These are phyloP conservation scores for Stachybotrys chlorohalonatus DNA, from an alignment of 2,329 filamentous ascomycete genomes.

Conservation along the genomic window DNA sequence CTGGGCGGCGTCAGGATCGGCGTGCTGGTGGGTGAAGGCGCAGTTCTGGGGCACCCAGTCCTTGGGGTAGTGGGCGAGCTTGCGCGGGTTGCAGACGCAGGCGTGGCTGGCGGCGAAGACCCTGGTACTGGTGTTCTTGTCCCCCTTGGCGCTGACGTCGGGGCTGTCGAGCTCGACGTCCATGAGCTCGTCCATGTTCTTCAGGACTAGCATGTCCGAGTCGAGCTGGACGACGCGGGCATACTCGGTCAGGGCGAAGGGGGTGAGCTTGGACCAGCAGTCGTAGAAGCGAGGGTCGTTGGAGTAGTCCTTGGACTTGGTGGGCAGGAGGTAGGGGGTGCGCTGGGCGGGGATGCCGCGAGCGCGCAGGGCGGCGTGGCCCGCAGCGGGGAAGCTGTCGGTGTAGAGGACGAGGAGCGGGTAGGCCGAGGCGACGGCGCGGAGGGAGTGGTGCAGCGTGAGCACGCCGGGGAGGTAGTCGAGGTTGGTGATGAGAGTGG, in stretches of 20 bases:
- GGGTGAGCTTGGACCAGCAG: constrained; percentile 80
- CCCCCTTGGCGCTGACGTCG: constrained; percentile 10
- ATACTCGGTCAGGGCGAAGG: constrained; percentile 70
- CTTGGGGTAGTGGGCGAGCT: constrained; percentile 67
- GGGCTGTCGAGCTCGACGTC: constrained; percentile 59
- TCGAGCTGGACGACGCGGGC: constrained; percentile 75
- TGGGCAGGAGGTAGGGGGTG: constrained; percentile 65
- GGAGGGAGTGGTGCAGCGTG: constrained; percentile 71
- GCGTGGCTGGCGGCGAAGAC: constrained; percentile 81
- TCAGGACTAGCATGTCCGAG: constrained; percentile 74
- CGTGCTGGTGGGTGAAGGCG: constrained; percentile 48
- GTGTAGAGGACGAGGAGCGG: constrained; percentile 80
- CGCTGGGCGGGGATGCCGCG: constrained; percentile 61
- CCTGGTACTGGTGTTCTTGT: constrained; percentile 30
- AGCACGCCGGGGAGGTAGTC: constrained; percentile 75
- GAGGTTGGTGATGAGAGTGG: constrained; percentile 76
- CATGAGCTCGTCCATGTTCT: constrained; percentile 92
- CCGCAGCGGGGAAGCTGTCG: constrained; percentile 60
- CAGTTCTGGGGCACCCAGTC: constrained; percentile 55
- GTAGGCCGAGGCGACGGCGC: constrained; percentile 55
- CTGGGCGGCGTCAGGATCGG: constrained; percentile 36
- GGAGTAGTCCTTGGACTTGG: constrained; percentile 55
- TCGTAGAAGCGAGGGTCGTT: constrained; percentile 81
- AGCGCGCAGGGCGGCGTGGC: constrained; percentile 57
- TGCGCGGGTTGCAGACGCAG: constrained; percentile 76